Base-by-base conservation (phyloP, 2,329 filamentous ascomycete species). In the Alternaria sp. region DNA sequence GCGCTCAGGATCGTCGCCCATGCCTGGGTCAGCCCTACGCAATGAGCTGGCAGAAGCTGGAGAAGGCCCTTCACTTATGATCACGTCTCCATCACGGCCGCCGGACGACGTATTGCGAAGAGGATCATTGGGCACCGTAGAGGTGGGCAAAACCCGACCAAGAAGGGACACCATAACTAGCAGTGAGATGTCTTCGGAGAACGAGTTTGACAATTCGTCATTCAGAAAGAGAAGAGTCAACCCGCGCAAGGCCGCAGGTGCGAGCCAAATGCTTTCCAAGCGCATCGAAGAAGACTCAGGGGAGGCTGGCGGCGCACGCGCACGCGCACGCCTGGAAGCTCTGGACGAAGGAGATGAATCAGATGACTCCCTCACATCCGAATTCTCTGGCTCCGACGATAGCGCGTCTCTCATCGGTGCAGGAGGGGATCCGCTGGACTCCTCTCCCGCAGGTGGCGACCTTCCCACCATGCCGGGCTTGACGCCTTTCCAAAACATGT, bases 1-100 rank as follows among this genome's bases (percentile, higher is more conserved):
- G 69, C 89, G 95, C 59, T 92, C 94, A 25, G 95, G 93, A 11
- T 97, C 94, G 1, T 97, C 95, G 51, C 95, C 95, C 4, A 89
- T 92, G 40, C 77, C 69, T 21, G 76, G 77, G 40, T 79, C 77
- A 12, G 70, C 75, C 19, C 59, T 79, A 36, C 90, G 93, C 69
- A 88, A 86, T 13, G 89, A 89, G 15, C 88, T 79, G 13, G 65
- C 70, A 26, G 76, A 77, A 25, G 70, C 86, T 62, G 80, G 85
- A 47, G 89, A 90, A 44, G 77, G 79, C 2, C 79, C 80, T 63
- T 84, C 86, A 4, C 79, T 86, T n/a, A 80, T 83, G 72, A 79
- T 87, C 32, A 88, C 86, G 2, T 88, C 86, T 15, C 87, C 87
- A 1, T 86, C 86, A 9, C 80, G 83, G 45, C 73, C 83, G 69